These are phyloP conservation scores for Ramaria rubella DNA, from an alignment of 768 basidiomycete species.

Conservation along the genomic window DNA sequence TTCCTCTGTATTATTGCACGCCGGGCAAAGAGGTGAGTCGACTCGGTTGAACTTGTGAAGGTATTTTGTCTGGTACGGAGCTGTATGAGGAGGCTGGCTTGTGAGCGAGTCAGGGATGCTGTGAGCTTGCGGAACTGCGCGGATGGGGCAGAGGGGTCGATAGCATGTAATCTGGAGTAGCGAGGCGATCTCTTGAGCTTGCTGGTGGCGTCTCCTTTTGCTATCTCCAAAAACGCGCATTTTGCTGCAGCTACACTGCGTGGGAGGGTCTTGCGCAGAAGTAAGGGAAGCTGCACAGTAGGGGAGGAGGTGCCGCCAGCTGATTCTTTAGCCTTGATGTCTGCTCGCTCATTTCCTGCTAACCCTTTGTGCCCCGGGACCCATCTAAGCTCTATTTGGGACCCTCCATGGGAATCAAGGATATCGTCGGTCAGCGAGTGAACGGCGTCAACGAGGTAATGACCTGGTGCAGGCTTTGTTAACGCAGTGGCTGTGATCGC, in stretches of 20 bases:
- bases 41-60: conserved; percentile 15
- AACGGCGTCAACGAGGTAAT: conserved; percentile 9
- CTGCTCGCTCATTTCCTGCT: conserved; percentile 10
- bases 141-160: not conserved
- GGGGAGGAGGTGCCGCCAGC: conserved; percentile 17
- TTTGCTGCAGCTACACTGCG: no score
- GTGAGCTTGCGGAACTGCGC: not conserved
- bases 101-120: conserved; percentile 3
- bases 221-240: no score
- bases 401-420: not conserved
- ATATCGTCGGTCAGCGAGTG: not conserved
- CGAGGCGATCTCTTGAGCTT: no score
- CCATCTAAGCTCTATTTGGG: conserved; percentile 4
- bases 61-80: conserved; percentile 8
- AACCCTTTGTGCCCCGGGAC: conserved; percentile 12
- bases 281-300: no score
- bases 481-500: not conserved
- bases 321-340: conserved; percentile 13
- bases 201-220: no score
- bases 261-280: no score
- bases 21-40: conserved; percentile 16
- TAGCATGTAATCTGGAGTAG: no score
- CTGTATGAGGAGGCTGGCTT: conserved; percentile 8
- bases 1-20: conserved; percentile 12
- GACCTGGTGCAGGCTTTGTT: not conserved